These are phyloP conservation scores for Leptosphaerulina australis DNA, from an alignment of 2,329 filamentous ascomycete genomes.

Conservation along the genomic window DNA sequence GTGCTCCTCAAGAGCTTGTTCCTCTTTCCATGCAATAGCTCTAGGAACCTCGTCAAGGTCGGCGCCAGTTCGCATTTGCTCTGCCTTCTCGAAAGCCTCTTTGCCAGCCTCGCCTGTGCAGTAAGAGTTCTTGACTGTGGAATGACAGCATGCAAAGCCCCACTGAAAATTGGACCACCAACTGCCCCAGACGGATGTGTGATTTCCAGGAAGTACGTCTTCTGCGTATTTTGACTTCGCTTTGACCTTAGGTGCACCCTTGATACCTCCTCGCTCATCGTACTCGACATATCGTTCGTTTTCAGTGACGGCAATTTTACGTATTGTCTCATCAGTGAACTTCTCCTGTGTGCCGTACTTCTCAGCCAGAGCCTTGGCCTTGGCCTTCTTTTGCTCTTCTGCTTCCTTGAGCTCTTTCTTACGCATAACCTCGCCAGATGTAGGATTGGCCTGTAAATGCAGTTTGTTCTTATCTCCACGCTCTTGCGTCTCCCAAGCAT, in stretches of 20 bases:
- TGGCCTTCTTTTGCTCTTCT: slow-evolving; percentile 69
- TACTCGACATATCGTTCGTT: slow-evolving; percentile 93
- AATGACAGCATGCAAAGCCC: slow-evolving; percentile 96
- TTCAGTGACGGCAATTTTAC: slow-evolving; percentile 72
- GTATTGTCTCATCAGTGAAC: slow-evolving; percentile 65
- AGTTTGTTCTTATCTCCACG: slow-evolving; percentile 75
- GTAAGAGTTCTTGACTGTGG: slow-evolving; percentile 92
- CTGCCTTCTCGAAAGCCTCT: slow-evolving; percentile 76
- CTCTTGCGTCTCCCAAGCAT: slow-evolving; percentile 96
- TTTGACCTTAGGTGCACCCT: slow-evolving; percentile 77
- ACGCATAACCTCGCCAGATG: slow-evolving; percentile 82
- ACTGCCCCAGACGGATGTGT: slow-evolving; percentile 90
- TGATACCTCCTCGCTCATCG: slow-evolving; percentile 86
- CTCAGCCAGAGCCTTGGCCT: slow-evolving; percentile 73
- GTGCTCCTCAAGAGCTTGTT: slow-evolving; percentile 49
- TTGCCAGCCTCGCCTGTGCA: slow-evolving; percentile 93
- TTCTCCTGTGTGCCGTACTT: slow-evolving; percentile 79
- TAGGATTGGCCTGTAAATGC: slow-evolving; percentile 96
- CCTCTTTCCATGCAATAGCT: slow-evolving; percentile 52
- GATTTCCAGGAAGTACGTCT: slow-evolving; percentile 87
- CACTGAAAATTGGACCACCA: slow-evolving; percentile 97
- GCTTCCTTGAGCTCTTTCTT: slow-evolving; percentile 79
- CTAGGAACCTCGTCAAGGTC: slow-evolving; percentile 53
- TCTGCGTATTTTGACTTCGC: slow-evolving; percentile 92
- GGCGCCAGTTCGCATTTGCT: slow-evolving; percentile 61